These are phyloP conservation scores for Coemansia sp. DNA, from an alignment of 192 early-diverging fungal genomes.

Conservation along the genomic window DNA sequence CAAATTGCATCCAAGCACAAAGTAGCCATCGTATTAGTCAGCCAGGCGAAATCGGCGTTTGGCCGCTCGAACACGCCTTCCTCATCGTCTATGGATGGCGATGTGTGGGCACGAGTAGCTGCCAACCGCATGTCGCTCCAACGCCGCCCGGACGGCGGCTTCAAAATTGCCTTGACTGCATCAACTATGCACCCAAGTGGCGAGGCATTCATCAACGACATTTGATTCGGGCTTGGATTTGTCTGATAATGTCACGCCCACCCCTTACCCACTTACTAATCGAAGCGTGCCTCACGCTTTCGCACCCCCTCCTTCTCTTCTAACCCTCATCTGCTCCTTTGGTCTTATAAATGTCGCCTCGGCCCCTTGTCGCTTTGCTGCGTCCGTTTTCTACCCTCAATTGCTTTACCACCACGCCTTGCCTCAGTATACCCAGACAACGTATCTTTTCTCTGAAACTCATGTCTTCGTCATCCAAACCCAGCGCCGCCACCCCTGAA, in stretches of 20 bases:
- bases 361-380: neutral
- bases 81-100: constrained; percentile 21
- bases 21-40: constrained; percentile 28
- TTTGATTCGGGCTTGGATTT: neutral
- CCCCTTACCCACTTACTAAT: neutral
- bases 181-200: constrained; percentile 1
- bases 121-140: constrained; percentile 6
- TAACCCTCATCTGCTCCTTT: neutral
- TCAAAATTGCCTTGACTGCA: neutral
- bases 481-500: constrained; percentile 6
- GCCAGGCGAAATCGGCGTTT: constrained; percentile 24
- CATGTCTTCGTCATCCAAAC: constrained; percentile 5
- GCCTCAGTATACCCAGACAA: neutral
- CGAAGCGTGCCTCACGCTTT: neutral
- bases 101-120: constrained; percentile 25
- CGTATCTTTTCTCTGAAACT: neutral
- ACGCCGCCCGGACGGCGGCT: neutral
- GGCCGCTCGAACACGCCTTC: neutral
- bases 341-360: neutral
- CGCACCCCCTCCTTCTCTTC: neutral
- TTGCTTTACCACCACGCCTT: neutral
- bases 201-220: neutral
- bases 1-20: constrained; percentile 23
- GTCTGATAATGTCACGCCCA: too few species aligned
- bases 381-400: neutral